Conservation (phyloP, 2,329 filamentous ascomycete genomes). For the Colletotrichum camelliae region DNA sequence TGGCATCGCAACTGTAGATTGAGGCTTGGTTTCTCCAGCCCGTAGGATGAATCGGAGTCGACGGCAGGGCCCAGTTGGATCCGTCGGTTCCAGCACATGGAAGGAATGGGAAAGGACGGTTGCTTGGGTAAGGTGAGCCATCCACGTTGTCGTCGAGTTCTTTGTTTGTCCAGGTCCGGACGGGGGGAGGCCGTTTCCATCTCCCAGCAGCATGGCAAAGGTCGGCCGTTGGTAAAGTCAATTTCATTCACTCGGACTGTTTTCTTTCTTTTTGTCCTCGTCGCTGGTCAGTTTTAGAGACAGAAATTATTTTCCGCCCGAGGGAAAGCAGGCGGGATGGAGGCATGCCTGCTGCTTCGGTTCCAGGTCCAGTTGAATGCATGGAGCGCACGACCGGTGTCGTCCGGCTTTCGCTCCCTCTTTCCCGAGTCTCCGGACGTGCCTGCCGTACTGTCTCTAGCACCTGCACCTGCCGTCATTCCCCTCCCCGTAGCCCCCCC, state of each 20-base stretch:
- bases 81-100: background rate
- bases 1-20: background rate
- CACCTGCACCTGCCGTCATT: conserved; percentile 5
- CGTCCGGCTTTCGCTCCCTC: background rate
- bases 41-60: background rate
- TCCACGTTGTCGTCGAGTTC: background rate
- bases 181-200: background rate
- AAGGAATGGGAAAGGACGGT: background rate
- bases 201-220: background rate
- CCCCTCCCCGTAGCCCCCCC: background rate
- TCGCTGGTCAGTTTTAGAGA: background rate
- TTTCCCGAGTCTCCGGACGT: conserved; percentile 8
- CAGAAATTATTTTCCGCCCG: background rate
- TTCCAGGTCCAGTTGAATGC: background rate
- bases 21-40: background rate
- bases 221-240: background rate
- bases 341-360: background rate
- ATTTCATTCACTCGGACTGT: background rate
- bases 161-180: background rate
- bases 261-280: background rate
- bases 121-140: background rate
- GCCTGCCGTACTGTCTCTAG: background rate
- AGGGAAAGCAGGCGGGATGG: background rate
- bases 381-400: background rate
- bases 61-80: background rate